Evolutionary conservation across 2,329 filamentous ascomycete species (phyloP).

Genomic region (Apiospora sp.): DNA sequence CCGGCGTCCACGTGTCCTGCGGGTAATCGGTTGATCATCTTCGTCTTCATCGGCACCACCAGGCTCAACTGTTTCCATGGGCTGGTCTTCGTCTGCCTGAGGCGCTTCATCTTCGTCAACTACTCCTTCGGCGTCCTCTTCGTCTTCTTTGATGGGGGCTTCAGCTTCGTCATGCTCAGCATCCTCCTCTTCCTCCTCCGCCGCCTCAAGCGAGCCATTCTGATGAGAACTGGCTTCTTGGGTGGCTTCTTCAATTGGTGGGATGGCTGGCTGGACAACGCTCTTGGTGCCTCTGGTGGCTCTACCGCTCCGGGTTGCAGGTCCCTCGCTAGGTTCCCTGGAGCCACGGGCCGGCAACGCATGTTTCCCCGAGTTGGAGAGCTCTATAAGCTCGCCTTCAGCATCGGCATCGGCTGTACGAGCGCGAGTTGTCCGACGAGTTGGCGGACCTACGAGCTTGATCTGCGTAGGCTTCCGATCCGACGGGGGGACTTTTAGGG

Average conservation of each 20-base stretch:
- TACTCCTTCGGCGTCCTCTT: conserved; percentile 29
- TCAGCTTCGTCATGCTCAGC: conserved; percentile 24
- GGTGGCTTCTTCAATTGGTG: conserved; percentile 59
- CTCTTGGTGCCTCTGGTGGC: conserved; percentile 60
- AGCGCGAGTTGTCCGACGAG: conserved; percentile 60
- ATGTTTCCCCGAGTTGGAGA: conserved; percentile 69
- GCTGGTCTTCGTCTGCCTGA: conserved; percentile 39
- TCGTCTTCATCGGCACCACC: conserved; percentile 55
- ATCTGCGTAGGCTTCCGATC: conserved; percentile 36
- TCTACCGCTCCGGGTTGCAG: conserved; percentile 50
- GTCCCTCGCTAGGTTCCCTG: conserved; percentile 64
- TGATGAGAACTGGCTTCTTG: conserved; percentile 57
- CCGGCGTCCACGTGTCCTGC: conserved; percentile 51
- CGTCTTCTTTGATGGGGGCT: conserved; percentile 26
- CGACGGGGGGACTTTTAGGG: conserved; percentile 48
- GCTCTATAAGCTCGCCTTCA: conserved; percentile 63
- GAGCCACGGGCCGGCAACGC: conserved; percentile 57
- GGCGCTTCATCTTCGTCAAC: conserved; percentile 33
- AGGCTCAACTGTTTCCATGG: conserved; percentile 41
- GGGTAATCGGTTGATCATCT: conserved; percentile 56
- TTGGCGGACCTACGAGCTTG: conserved; percentile 34
- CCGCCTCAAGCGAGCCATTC: conserved; percentile 37
- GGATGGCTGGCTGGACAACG: conserved; percentile 55
- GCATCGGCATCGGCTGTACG: conserved; percentile 62
- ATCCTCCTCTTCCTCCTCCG: conserved; percentile 32